A percentile compares a stretch with the other conserved stretches of the same genome.
Conservation (phyloP, 2,329 filamentous ascomycete species). For the Neofusicoccum umdonicola region DNA sequence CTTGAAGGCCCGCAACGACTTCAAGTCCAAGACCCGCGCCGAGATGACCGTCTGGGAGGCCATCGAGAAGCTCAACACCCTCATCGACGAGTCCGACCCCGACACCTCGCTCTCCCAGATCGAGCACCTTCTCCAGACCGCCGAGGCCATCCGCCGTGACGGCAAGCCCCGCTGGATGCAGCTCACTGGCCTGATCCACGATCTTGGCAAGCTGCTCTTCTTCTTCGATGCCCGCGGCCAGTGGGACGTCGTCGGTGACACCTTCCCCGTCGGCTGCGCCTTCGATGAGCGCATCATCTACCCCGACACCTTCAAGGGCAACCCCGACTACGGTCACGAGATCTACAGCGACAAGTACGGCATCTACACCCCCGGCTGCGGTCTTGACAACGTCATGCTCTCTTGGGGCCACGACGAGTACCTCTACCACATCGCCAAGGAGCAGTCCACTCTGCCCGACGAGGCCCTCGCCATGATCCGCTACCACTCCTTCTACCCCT, state of each 20-base stretch:
- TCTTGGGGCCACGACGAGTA: conserved; percentile 90
- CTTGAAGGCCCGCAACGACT: conserved; percentile 71
- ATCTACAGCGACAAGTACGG: conserved; percentile 75
- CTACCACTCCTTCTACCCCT: conserved; percentile 91
- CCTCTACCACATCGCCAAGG: conserved; percentile 81
- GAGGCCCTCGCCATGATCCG: conserved; percentile 90
- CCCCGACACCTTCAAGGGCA: conserved; percentile 70
- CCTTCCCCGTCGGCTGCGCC: conserved; percentile 73
- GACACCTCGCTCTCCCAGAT: conserved; percentile 86
- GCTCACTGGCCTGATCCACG: conserved; percentile 73
- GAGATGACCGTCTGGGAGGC: conserved; percentile 88
- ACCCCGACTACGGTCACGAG: conserved; percentile 69
- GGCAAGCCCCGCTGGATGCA: conserved; percentile 83
- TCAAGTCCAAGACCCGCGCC: conserved; percentile 65
- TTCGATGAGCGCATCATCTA: conserved; percentile 79
- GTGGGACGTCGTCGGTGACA: conserved; percentile 91
- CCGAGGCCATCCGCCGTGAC: conserved; percentile 84
- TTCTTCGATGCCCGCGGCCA: conserved; percentile 82
- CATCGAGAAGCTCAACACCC: conserved; percentile 86
- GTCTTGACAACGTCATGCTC: conserved; percentile 83
- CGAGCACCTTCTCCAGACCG: conserved; percentile 83
- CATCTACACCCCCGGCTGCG: conserved; percentile 77
- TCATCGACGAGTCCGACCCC: conserved; percentile 88
- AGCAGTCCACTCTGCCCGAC: conserved; percentile 72
- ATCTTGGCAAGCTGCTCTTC: conserved; percentile 76